phyloP scores from a whole-genome alignment of 192 early-diverging fungal species.

The Radiomyces spectabilis region DNA sequence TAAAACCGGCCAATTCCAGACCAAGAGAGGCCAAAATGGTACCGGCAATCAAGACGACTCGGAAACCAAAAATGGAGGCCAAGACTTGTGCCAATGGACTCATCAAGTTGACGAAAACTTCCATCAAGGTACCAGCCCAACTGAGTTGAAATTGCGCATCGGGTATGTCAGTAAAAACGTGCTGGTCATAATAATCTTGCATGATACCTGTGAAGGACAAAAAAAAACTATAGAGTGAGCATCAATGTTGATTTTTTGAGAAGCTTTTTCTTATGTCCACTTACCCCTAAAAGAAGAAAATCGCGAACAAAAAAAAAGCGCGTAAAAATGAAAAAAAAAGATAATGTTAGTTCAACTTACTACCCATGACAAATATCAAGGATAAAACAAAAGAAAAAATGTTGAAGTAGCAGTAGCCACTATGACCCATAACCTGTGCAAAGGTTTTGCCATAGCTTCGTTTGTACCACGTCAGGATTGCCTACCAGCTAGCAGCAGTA shows the following conservation, averaged over 20 bases:
- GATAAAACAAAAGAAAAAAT: not conserved
- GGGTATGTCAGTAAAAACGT: slow-evolving; percentile 7
- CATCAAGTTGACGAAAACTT: slow-evolving; percentile 12
- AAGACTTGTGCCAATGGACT: slow-evolving; percentile 13
- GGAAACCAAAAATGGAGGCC: slow-evolving; percentile 8
- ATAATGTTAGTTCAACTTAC: not conserved
- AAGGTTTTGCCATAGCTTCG: too few species aligned
- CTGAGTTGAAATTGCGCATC: slow-evolving; percentile 10
- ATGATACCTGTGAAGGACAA: slow-evolving; percentile 13
- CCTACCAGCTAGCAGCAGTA: not conserved
- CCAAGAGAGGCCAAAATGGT: slow-evolving; percentile 8
- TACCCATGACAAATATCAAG: not conserved
- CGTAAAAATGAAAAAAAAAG: not conserved
- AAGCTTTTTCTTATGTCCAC: too few species aligned
- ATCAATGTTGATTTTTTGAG: too few species aligned
- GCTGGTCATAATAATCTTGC: slow-evolving; percentile 19
- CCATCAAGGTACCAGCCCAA: slow-evolving; percentile 18
- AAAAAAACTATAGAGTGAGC: not conserved
- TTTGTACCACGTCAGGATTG: not conserved
- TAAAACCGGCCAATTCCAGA: slow-evolving; percentile 19
- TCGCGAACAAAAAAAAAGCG: too few species aligned
- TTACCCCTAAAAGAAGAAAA: too few species aligned
- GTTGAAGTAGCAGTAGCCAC: too few species aligned
- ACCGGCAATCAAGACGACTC: slow-evolving; percentile 8
- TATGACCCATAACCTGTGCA: too few species aligned